Conservation (phyloP, 2,329 filamentous ascomycete genomes). For the Diplodia corticola region DNA sequence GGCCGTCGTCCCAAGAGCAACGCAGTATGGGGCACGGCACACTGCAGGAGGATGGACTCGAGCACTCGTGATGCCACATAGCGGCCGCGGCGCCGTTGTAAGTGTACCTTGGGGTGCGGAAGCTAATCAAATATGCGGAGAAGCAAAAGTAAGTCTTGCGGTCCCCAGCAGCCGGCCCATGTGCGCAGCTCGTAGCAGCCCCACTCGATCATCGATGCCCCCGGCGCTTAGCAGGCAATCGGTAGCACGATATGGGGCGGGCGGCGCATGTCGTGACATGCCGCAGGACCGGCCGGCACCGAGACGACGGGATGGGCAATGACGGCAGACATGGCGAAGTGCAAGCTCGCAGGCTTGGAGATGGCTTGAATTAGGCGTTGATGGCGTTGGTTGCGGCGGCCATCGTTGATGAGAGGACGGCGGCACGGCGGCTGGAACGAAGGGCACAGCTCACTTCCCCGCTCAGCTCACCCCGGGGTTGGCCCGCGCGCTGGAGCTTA, state of each 20-base stretch:
- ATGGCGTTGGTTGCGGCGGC: conserved; percentile 1
- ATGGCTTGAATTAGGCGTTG: conserved; percentile 9
- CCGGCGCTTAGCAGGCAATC: background rate
- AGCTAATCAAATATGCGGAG: conserved; percentile 8
- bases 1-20: background rate
- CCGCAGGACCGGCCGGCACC: background rate
- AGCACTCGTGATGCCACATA: background rate
- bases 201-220: conserved; percentile 11
- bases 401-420: conserved; percentile 2
- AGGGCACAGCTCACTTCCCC: conserved; percentile 18
- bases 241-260: conserved; percentile 4
- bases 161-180: background rate
- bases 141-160: conserved; percentile 6
- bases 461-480: background rate
- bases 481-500: conserved; percentile 10
- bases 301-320: background rate
- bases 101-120: background rate
- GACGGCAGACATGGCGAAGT: background rate
- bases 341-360: background rate
- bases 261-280: background rate
- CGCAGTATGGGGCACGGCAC: background rate
- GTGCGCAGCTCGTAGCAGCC: conserved; percentile 6
- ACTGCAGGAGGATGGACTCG: background rate
- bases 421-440: background rate
- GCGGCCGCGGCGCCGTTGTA: background rate